Evolutionary conservation across 768 basidiomycete genomes (phyloP).

Genomic region (Mycena floridula): DNA sequence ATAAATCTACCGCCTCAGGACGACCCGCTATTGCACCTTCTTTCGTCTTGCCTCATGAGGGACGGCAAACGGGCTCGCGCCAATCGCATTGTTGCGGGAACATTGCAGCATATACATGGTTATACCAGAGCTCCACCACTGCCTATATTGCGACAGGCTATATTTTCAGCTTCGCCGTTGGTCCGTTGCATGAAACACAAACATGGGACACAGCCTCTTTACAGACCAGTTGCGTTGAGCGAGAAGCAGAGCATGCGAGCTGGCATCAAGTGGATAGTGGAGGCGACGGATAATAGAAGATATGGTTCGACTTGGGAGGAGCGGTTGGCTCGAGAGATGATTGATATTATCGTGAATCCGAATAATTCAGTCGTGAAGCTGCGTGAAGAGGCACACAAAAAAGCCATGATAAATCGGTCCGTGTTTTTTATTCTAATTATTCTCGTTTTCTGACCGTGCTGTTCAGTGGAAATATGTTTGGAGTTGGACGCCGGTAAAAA

Average conservation of each 20-base stretch:
- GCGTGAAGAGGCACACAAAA: constrained; percentile 57
- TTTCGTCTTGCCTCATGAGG: constrained; percentile 55
- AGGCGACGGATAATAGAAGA: constrained; percentile 48
- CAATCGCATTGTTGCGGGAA: constrained; percentile 46
- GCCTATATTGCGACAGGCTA: constrained; percentile 71
- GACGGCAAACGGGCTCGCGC: constrained; percentile 65
- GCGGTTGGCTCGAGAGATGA: constrained; percentile 73
- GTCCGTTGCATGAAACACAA: constrained; percentile 56
- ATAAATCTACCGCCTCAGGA: constrained; percentile 66
- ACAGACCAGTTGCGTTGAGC: constrained; percentile 64
- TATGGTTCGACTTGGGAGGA: constrained; percentile 54
- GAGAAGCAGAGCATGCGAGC: constrained; percentile 74
- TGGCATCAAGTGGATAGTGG: constrained; percentile 68
- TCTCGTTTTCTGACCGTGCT: too few species aligned
- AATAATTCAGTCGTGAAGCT: constrained; percentile 49
- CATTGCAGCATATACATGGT: constrained; percentile 66
- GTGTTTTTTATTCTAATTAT: too few species aligned
- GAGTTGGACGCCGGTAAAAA: too few species aligned
- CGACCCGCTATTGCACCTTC: constrained; percentile 67
- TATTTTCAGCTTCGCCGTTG: constrained; percentile 63
- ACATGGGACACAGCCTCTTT: constrained; percentile 57
- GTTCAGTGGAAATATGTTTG: too few species aligned
- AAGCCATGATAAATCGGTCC: constrained; percentile 76
- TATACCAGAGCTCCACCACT: constrained; percentile 74
- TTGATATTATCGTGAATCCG: constrained; percentile 61